These are phyloP conservation scores for Cercophora samala DNA, from an alignment of 495 filamentous ascomycete genomes.

Conservation along the genomic window DNA sequence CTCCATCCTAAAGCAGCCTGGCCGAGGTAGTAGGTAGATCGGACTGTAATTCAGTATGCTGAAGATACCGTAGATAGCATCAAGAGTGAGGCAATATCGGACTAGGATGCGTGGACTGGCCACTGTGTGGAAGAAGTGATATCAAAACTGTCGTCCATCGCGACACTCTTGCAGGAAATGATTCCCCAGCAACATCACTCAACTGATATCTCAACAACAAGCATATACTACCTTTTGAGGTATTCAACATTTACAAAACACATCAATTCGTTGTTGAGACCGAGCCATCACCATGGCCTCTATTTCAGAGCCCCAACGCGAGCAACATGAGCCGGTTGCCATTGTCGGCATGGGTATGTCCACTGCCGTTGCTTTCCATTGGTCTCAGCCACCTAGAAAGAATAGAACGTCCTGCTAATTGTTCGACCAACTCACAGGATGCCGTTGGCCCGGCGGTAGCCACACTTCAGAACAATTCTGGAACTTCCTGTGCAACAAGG, in stretches of 20 bases:
- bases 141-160: neutral
- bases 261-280: too few relatives aligned
- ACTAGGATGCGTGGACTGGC: neutral
- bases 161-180: neutral
- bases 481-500: neutral
- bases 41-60: neutral
- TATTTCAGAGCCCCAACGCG: neutral
- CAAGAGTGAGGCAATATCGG: neutral
- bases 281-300: neutral
- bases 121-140: neutral
- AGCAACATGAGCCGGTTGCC: neutral
- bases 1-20: neutral
- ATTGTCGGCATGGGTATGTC: constrained; percentile 1
- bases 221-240: too few relatives aligned
- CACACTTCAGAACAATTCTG: neutral
- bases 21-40: neutral
- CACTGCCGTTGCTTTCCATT: neutral
- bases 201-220: neutral
- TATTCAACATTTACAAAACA: neutral
- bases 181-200: neutral
- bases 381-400: neutral
- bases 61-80: neutral
- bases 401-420: neutral
- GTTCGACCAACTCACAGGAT: neutral
- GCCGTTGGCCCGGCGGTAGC: neutral